phyloP scores from a whole-genome alignment of 495 filamentous ascomycete genomes.

The Hyaloscypha hepaticicola region DNA sequence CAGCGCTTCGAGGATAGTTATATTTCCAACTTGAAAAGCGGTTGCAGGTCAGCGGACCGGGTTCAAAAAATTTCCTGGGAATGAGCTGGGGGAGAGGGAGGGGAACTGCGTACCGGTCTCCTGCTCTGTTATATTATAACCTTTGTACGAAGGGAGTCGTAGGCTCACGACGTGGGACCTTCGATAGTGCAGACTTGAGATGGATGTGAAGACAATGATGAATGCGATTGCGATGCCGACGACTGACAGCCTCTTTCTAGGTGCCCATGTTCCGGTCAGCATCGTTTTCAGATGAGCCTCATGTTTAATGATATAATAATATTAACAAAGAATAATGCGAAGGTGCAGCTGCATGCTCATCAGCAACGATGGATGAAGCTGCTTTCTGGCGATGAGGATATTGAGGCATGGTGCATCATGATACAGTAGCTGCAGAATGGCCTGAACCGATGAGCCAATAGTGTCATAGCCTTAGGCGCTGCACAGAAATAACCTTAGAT shows the following conservation, averaged over 20 bases:
- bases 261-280: slow-evolving; percentile 17
- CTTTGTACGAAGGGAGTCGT: slow-evolving; percentile 10
- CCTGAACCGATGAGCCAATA: slow-evolving; percentile 4
- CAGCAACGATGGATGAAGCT: slow-evolving; percentile 4
- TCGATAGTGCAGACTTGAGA: slow-evolving; percentile 17
- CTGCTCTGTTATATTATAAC: slow-evolving; percentile 9
- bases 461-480: slow-evolving; percentile 2
- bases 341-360: not conserved
- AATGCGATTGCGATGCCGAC: slow-evolving; percentile 11
- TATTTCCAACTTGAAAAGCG: slow-evolving; percentile 21
- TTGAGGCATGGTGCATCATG: too few species aligned
- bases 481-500: not conserved
- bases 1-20: slow-evolving; percentile 23
- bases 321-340: slow-evolving; percentile 3
- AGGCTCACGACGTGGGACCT: slow-evolving; percentile 10
- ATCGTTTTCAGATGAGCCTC: slow-evolving; percentile 12
- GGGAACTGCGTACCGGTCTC: slow-evolving; percentile 11
- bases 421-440: slow-evolving; percentile 4
- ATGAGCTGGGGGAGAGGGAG: slow-evolving; percentile 4
- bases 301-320: too few species aligned
- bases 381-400: not conserved
- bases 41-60: slow-evolving; percentile 6
- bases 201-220: slow-evolving; percentile 16
- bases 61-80: slow-evolving; percentile 10
- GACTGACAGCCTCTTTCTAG: slow-evolving; percentile 17